A percentile compares a stretch with the other conserved stretches of the same genome.
Conservation (phyloP, 1,284 basidiomycete species). For the Rhodotorula mucilaginosa region DNA sequence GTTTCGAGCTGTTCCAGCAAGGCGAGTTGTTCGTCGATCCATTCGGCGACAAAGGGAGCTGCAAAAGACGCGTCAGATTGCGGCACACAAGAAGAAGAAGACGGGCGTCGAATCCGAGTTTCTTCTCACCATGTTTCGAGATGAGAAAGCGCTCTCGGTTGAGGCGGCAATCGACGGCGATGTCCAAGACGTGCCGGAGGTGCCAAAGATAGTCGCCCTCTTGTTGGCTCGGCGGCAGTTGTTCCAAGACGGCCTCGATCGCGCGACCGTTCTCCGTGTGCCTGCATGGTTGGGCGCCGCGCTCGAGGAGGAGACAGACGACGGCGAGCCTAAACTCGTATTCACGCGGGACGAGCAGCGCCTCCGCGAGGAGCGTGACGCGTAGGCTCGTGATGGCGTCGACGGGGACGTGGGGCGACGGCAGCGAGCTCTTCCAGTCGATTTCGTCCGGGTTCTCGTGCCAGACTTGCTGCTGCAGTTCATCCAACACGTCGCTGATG, state of each 20-base stretch:
- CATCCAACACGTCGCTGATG: background rate
- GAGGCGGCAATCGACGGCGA: background rate
- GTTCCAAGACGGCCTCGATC: background rate
- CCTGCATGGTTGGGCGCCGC: conserved; percentile 6
- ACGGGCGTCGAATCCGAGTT: no score
- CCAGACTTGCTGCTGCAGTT: background rate
- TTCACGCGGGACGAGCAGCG: background rate
- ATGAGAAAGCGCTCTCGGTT: background rate
- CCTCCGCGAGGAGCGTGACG: background rate
- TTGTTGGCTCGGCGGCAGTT: background rate
- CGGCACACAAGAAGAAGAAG: background rate
- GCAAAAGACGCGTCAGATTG: background rate
- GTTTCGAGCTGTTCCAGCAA: no score
- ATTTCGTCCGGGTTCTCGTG: background rate
- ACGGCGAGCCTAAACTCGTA: background rate
- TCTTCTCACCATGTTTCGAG: background rate
- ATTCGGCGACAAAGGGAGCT: no score
- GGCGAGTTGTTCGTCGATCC: no score
- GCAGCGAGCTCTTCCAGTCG: background rate
- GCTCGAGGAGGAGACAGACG: conserved; percentile 3
- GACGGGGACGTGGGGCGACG: conserved; percentile 2
- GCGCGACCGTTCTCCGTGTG: background rate
- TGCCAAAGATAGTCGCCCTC: background rate
- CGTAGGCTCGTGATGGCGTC: background rate
- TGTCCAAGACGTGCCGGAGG: background rate